Base-by-base conservation (phyloP, 108 stramenopile species). In the Pseudonitzschia multiseries region DNA sequence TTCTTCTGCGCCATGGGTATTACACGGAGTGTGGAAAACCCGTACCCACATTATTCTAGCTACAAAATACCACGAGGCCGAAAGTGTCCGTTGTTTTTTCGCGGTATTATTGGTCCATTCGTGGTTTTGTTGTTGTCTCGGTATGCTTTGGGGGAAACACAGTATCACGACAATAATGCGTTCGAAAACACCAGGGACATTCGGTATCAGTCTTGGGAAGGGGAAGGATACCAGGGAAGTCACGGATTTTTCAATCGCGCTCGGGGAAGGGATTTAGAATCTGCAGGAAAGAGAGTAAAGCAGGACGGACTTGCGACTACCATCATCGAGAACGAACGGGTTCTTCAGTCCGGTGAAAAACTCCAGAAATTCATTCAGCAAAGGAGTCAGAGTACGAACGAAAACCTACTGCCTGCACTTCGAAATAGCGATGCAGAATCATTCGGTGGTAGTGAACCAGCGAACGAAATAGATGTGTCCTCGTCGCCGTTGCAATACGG, bases 391-490 rank as follows among this genome's bases (percentile, higher is more conserved):
- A 56, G 20, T 10, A 56, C 2, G 12, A 56, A 22, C 2, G 54
- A 21, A 33, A 29, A 33, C 8, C 13, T 62, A 40, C n/a, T 14
- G 8, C 61, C 61, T 13, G 29, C 31, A 33, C 61, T 62, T 62
- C 61, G 36, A 62, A 62, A 33, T 17, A 20, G 20, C 15, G 14
- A 26, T n/a, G 57, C 15, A 31, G 57, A 59, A 42, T 41, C 24
- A 40, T 65, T 41, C 64, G n/a, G 44, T 27, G 8, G n/a, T 22
- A 62, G 33, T 50, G 41, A 67, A 67, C 24, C 66, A n/a, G 41
- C 66, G 6, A 46, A 44, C 24, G 66, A 67, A 28, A 67, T 48
- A 14, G 18, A 67, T 48, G 66, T 67, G 26, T n/a, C 66, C n/a
- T 48, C 66, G 43, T 10, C 36, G 29, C 32, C 32, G n/a, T n/a